phyloP scores from a whole-genome alignment of 2,329 filamentous ascomycete species.

The Cladophialophora chaetospira region DNA sequence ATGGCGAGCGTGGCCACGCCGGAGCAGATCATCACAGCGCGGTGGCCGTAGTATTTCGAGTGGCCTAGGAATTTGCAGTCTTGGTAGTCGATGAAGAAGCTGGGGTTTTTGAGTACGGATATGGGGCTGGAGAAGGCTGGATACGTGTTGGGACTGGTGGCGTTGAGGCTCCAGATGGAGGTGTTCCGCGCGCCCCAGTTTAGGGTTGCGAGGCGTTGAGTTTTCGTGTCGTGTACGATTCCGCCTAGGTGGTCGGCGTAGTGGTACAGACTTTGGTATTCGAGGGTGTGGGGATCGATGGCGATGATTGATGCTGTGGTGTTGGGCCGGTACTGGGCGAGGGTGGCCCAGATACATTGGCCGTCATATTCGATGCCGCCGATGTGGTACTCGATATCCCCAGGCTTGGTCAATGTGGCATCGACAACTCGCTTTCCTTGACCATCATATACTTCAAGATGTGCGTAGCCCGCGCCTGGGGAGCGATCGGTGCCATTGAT shows the following conservation, averaged over 20 bases:
- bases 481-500: slow-evolving; percentile 64
- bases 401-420: slow-evolving; percentile 45
- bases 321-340: slow-evolving; percentile 53
- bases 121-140: slow-evolving; percentile 33
- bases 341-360: slow-evolving; percentile 49
- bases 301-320: slow-evolving; percentile 48
- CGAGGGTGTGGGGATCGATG: slow-evolving; percentile 43
- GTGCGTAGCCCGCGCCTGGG: slow-evolving; percentile 48
- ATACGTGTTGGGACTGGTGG: slow-evolving; percentile 21
- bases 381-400: slow-evolving; percentile 49
- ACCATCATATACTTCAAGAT: slow-evolving; percentile 50
- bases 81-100: slow-evolving; percentile 53
- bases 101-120: slow-evolving; percentile 41
- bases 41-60: slow-evolving; percentile 39
- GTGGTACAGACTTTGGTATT: slow-evolving; percentile 40
- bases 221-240: slow-evolving; percentile 46
- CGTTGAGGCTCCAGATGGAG: slow-evolving; percentile 40
- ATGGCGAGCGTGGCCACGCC: slow-evolving; percentile 45
- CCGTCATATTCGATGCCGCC: slow-evolving; percentile 56
- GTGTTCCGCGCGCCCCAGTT: slow-evolving; percentile 53
- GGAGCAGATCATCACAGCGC: slow-evolving; percentile 52
- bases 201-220: slow-evolving; percentile 43
- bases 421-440: slow-evolving; percentile 49
- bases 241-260: slow-evolving; percentile 51
- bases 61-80: slow-evolving; percentile 56